phyloP scores from a whole-genome alignment of 2,329 filamentous ascomycete species.

The Sporothrix mexicana region DNA sequence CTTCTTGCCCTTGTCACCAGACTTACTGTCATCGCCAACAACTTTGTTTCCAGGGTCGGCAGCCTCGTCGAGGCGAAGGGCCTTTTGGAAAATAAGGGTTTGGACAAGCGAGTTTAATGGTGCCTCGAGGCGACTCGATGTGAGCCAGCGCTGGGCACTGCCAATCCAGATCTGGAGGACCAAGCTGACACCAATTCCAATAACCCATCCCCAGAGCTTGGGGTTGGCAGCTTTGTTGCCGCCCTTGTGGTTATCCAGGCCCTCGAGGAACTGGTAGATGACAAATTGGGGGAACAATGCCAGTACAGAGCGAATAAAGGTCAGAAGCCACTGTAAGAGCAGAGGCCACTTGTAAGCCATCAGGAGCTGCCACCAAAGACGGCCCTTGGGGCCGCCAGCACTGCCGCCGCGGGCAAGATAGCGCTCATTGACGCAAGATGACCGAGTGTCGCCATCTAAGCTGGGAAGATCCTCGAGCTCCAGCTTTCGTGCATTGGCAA shows the following conservation, averaged over 20 bases:
- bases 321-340: constrained; percentile 44
- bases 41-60: constrained; percentile 38
- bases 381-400: constrained; percentile 35
- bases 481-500: constrained; percentile 43
- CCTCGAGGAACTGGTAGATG: constrained; percentile 46
- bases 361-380: constrained; percentile 46
- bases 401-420: constrained; percentile 39
- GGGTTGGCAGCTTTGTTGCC: constrained; percentile 38
- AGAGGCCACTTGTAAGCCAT: constrained; percentile 41
- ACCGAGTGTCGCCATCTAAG: constrained; percentile 43
- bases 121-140: constrained; percentile 44
- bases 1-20: constrained; percentile 32
- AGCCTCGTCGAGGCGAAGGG: constrained; percentile 46
- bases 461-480: constrained; percentile 45
- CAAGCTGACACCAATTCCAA: constrained; percentile 43
- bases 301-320: constrained; percentile 43
- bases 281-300: constrained; percentile 46
- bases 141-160: constrained; percentile 46
- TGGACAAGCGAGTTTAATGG: constrained; percentile 45
- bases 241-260: constrained; percentile 40
- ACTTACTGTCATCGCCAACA: not conserved
- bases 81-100: constrained; percentile 47
- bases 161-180: constrained; percentile 44
- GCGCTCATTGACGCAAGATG: constrained; percentile 39
- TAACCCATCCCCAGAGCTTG: constrained; percentile 44